Conservation (phyloP, 2,329 filamentous ascomycete species). For the Penicillium glabrum region DNA sequence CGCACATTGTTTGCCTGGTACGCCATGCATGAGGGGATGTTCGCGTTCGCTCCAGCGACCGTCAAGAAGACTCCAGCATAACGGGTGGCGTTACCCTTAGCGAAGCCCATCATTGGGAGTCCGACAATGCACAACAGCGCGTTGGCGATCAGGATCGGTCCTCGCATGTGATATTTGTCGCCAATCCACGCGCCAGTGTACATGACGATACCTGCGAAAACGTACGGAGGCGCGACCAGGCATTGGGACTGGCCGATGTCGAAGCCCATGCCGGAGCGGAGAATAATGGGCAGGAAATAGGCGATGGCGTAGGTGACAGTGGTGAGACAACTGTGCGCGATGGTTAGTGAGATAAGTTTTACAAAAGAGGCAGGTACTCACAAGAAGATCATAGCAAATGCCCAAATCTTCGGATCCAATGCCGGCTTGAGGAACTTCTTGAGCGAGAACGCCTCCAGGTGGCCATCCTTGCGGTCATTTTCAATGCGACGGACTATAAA, state of each 20-base stretch:
- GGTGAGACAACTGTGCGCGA: constrained; percentile 59
- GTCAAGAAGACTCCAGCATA: constrained; percentile 76
- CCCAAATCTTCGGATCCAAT: constrained; percentile 56
- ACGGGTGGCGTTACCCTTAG: constrained; percentile 54
- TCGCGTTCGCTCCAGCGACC: constrained; percentile 75
- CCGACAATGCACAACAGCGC: constrained; percentile 62
- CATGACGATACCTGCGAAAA: constrained; percentile 64
- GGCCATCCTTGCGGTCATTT: constrained; percentile 54
- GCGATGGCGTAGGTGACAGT: constrained; percentile 75
- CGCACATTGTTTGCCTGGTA: constrained; percentile 88
- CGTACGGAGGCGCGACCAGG: constrained; percentile 69
- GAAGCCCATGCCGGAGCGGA: constrained; percentile 64
- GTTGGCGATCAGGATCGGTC: constrained; percentile 66
- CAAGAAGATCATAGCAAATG: constrained; percentile 54
- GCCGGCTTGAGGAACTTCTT: constrained; percentile 50
- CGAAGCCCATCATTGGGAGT: constrained; percentile 71
- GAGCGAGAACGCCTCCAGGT: constrained; percentile 48
- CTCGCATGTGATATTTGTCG: constrained; percentile 66
- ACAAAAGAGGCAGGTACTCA: constrained; percentile 6
- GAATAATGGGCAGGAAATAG: constrained; percentile 77
- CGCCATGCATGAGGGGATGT: constrained; percentile 71
- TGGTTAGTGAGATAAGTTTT: neutral
- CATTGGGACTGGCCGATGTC: constrained; percentile 64
- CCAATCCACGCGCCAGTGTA: constrained; percentile 60
- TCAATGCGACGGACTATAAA: constrained; percentile 55